Conservation (phyloP, 75 land plant genomes). For the Cryptomeria japonica region DNA sequence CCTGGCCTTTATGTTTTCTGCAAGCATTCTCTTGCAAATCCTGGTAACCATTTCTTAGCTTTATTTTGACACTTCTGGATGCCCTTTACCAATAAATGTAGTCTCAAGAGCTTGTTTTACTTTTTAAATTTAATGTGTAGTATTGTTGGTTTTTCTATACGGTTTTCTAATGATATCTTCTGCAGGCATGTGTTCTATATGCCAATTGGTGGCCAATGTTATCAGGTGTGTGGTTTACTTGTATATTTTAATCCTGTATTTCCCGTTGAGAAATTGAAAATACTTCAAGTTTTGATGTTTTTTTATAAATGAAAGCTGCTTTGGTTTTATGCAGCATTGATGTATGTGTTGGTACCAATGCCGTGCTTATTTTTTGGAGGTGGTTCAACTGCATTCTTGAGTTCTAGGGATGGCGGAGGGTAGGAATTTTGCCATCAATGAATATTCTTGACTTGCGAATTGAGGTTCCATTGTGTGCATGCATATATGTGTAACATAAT, state of each 20-base stretch:
- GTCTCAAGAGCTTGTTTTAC: not conserved
- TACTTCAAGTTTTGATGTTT: not conserved
- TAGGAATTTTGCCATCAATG: conserved; percentile 22
- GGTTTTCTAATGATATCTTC: not conserved
- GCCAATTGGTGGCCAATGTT: conserved; percentile 91
- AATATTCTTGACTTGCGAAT: conserved; percentile 7
- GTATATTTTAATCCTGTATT: not conserved
- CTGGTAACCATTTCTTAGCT: conserved; percentile 28
- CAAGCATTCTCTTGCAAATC: conserved; percentile 73
- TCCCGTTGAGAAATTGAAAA: not conserved
- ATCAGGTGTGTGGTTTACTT: conserved; percentile 43
- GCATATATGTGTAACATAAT: not conserved
- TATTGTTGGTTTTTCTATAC: not conserved
- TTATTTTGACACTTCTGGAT: not conserved
- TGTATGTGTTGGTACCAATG: conserved; percentile 97
- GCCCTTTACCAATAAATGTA: not conserved
- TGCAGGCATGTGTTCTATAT: conserved; percentile 84
- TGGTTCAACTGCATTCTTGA: conserved; percentile 72
- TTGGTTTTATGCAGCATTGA: conserved; percentile 59
- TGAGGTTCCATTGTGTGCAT: not conserved
- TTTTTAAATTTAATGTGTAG: no score
- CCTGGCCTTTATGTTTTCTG: conserved; percentile 82
- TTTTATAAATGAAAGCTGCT: not conserved
- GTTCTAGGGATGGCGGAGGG: conserved; percentile 73
- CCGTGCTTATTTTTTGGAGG: conserved; percentile 96